Percentiles rank a stretch among this genome's conserved stretches.
Conservation (phyloP, 495 filamentous ascomycete species). For the Talaromyces adpressus region DNA sequence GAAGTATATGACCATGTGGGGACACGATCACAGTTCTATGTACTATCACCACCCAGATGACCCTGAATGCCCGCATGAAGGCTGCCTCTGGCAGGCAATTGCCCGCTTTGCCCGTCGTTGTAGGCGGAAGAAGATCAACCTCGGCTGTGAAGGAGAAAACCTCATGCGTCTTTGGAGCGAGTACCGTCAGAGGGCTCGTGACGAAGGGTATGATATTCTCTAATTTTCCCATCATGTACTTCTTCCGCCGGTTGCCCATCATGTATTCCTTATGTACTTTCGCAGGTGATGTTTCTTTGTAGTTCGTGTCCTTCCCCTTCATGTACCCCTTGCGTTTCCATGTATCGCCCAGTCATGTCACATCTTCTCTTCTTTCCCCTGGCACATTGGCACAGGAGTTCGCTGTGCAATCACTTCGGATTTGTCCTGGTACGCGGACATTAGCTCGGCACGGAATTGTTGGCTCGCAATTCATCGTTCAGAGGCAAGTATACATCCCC, state of each 20-base stretch:
- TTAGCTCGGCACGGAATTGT: background rate
- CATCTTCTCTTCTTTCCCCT: background rate
- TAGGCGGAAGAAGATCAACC: background rate
- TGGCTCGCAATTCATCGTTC: background rate
- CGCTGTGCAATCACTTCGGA: background rate
- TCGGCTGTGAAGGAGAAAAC: background rate
- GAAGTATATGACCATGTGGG: conserved; percentile 20
- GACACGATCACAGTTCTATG: conserved; percentile 6
- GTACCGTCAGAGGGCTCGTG: background rate
- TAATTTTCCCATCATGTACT: background rate
- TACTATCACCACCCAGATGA: background rate
- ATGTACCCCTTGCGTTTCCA: conserved; percentile 7
- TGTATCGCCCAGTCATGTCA: background rate
- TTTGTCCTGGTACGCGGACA: background rate
- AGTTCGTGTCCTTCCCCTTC: background rate
- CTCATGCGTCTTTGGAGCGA: background rate
- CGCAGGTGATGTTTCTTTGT: background rate
- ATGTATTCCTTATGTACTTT: background rate
- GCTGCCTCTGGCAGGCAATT: background rate
- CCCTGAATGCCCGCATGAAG: background rate
- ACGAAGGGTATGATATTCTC: background rate
- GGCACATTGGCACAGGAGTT: background rate
- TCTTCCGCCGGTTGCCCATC: background rate
- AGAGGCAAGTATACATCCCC: background rate
- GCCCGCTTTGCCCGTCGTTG: background rate